phyloP scores from a whole-genome alignment of 176 grass and related monocot species.

The Microstegium vimineum region DNA sequence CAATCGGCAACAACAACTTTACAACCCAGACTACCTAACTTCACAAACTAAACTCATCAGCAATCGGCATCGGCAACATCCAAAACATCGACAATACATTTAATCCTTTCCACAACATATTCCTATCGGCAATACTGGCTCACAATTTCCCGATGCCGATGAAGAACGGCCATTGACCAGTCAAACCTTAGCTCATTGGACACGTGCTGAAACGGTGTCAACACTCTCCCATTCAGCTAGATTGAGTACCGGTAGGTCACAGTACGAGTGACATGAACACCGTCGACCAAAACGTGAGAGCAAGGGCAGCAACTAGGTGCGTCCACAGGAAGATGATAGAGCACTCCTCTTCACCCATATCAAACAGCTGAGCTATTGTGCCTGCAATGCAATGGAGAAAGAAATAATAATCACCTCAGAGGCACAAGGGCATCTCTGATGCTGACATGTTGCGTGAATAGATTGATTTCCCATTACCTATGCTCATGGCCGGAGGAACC shows the following conservation, averaged over 20 bases:
- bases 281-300: slow-evolving; percentile 54
- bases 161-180: too few species aligned
- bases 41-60: too few species aligned
- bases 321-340: slow-evolving; percentile 63
- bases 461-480: slow-evolving; percentile 7
- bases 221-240: neutral
- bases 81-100: too few species aligned
- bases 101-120: too few species aligned
- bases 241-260: neutral
- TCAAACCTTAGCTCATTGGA: too few species aligned
- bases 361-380: slow-evolving; percentile 57
- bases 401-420: neutral
- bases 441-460: neutral
- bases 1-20: too few species aligned
- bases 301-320: slow-evolving; percentile 46
- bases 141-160: too few species aligned
- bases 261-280: slow-evolving; percentile 57
- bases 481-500: slow-evolving; percentile 54
- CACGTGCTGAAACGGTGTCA: too few species aligned
- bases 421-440: too few species aligned
- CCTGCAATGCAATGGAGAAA: slow-evolving; percentile 37
- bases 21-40: too few species aligned
- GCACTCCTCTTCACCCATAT: slow-evolving; percentile 51
- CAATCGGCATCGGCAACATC: too few species aligned
- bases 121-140: too few species aligned